Conservation (phyloP, 2,329 filamentous ascomycete genomes). For the Huntiella savannae region DNA sequence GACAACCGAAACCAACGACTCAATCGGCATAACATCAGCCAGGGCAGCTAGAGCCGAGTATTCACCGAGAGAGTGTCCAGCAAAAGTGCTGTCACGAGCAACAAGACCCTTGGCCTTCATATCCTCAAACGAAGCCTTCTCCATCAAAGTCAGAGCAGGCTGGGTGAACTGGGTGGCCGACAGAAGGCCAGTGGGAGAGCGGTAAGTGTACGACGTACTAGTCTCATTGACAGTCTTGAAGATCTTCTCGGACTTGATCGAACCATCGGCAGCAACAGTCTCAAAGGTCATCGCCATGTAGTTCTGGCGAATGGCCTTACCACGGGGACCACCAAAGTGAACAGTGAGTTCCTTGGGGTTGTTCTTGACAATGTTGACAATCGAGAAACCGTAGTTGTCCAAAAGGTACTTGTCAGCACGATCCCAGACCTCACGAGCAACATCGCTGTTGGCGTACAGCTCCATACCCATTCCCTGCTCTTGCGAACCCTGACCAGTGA, state of each 20-base stretch:
- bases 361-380: slow-evolving; percentile 98
- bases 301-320: slow-evolving; percentile 94
- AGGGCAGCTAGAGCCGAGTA: slow-evolving; percentile 93
- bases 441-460: slow-evolving; percentile 77
- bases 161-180: slow-evolving; percentile 98
- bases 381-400: slow-evolving; percentile 96
- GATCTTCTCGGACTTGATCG: slow-evolving; percentile 95
- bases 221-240: slow-evolving; percentile 94
- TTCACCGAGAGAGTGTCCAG: slow-evolving; percentile 92
- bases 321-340: slow-evolving; percentile 89
- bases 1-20: slow-evolving; percentile 91
- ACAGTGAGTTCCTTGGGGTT: slow-evolving; percentile 98
- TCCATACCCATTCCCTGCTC: slow-evolving; percentile 99
- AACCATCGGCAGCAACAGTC: slow-evolving; percentile 80
- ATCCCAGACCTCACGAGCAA: slow-evolving; percentile 96
- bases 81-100: slow-evolving; percentile 89
- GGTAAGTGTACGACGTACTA: slow-evolving; percentile 92
- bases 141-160: slow-evolving; percentile 92
- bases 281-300: slow-evolving; percentile 99
- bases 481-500: slow-evolving; percentile 94
- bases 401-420: slow-evolving; percentile 93
- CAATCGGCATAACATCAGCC: slow-evolving; percentile 98
- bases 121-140: slow-evolving; percentile 98
- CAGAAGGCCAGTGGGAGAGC: slow-evolving; percentile 79
- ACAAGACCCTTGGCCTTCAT: slow-evolving; percentile 96